Evolutionary conservation across 352 stramenopile species (phyloP), one percentile per base, ranked within the genome.

Genomic region (Globisporangium viniferum): DNA sequence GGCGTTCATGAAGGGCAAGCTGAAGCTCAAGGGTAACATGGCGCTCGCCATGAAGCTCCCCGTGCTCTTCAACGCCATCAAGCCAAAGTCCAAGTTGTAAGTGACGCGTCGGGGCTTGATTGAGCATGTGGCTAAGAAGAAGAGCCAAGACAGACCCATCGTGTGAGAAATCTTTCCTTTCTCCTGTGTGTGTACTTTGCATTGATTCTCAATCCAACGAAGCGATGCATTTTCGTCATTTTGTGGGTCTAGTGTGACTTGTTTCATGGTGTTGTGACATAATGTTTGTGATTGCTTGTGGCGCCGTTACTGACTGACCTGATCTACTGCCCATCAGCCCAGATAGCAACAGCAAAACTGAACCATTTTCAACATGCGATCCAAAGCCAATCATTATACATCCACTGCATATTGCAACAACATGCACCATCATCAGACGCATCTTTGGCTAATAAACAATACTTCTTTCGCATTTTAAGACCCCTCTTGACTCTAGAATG

Each of bases 11-110:
- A 97, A 98, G 84, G 92, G 92, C 66, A 97, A 98, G 73, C 79
- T 98, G 59, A 98, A 98, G 74, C 87, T 98, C 58, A 98, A 98
- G 80, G 94, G 94, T 63, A 98, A 98, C 71, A 98, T 98, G 94
- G 83, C 81, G 63, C 81, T 98, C 41, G 94, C 94, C 33, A 98
- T 98, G 90, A 98, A 98, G 86, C 78, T 98, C n/a, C 93, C 86
- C 10, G 75, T 96, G 49, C 84, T 98, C 61, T 90, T 98, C 62
- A 93, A 92, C 75, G 91, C 92, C 33, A 90, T 97, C 53, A 93
- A 95, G 77, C 85, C 82, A 36, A 79, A 77, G 36, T 80, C 87
- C 66, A 95, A 92, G 79, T 70, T 94, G 71, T 94, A 83, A 76
- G 63, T 10, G 7, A 31, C 36, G 18, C 44, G 44, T 51, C 44